A percentile compares a stretch with the other conserved stretches of the same genome.
Evolutionary conservation across 345 rosid species (phyloP).

Genomic region (Conringia planisiliqua): DNA sequence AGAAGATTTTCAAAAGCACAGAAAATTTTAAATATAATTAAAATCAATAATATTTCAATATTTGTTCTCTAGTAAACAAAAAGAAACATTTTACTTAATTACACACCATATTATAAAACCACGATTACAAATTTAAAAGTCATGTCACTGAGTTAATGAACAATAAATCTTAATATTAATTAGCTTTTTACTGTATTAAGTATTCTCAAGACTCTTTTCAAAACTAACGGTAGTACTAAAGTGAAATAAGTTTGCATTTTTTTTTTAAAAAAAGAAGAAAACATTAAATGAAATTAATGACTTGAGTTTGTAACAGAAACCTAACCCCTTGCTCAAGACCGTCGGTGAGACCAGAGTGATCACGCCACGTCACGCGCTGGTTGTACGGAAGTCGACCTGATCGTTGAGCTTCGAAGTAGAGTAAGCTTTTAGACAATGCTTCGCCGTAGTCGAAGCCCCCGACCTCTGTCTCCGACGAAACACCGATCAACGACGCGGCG

Average conservation of each 20-base stretch:
- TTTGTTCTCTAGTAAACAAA: too few relatives aligned
- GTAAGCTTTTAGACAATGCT: slow-evolving; percentile 81
- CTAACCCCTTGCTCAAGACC: slow-evolving; percentile 95
- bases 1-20: background rate
- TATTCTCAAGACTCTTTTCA: background rate
- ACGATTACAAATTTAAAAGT: background rate
- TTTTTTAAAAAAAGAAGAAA: background rate
- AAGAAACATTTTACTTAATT: background rate
- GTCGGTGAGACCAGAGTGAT: slow-evolving; percentile 90
- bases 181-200: background rate
- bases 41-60: background rate
- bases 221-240: background rate
- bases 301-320: slow-evolving; percentile 20
- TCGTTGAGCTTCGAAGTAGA: slow-evolving; percentile 90
- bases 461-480: slow-evolving; percentile 5
- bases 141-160: background rate
- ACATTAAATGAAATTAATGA: background rate
- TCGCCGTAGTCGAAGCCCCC: slow-evolving; percentile 52
- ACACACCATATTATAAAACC: background rate
- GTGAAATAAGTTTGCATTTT: background rate
- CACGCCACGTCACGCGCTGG: slow-evolving; percentile 88
- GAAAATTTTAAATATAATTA: background rate
- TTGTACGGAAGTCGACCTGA: slow-evolving; percentile 88
- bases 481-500: background rate
- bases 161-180: background rate